Percentiles rank a stretch among this genome's conserved stretches.
phyloP scores from a whole-genome alignment of 805 yeast genomes.

The Candida nanaspora region DNA sequence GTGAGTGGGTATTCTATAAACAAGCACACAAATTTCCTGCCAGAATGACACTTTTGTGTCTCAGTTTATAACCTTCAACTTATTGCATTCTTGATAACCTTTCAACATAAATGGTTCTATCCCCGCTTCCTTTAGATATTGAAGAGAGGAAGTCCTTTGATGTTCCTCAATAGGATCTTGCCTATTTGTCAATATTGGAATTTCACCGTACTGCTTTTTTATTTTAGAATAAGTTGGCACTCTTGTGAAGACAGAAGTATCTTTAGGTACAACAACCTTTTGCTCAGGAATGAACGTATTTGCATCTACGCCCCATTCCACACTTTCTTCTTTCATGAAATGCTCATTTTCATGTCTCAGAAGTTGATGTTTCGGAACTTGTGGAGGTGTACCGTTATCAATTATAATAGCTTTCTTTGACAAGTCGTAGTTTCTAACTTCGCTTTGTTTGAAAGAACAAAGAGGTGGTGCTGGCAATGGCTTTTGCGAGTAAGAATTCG shows the following conservation, averaged over 20 bases:
- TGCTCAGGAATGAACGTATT: background rate
- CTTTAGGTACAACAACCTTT: constrained; percentile 11
- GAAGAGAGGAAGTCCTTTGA: constrained; percentile 12
- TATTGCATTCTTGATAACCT: constrained; percentile 19
- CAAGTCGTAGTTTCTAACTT: constrained; percentile 5
- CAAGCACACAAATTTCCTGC: too few relatives aligned
- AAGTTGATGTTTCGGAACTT: constrained; percentile 3
- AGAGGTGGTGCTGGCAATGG: constrained; percentile 10
- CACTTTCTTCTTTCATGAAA: background rate
- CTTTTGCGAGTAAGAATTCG: background rate
- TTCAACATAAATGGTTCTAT: constrained; percentile 22
- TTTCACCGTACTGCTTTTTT: constrained; percentile 8
- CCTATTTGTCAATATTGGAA: constrained; percentile 5
- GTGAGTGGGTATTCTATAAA: too few relatives aligned
- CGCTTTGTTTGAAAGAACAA: constrained; percentile 6
- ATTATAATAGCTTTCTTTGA: background rate
- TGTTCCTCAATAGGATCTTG: constrained; percentile 6
- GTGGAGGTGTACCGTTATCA: constrained; percentile 6
- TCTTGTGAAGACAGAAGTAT: constrained; percentile 19
- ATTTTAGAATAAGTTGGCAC: constrained; percentile 9
- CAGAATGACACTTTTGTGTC: background rate
- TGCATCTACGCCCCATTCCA: background rate
- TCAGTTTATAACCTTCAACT: constrained; percentile 14
- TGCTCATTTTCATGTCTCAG: background rate
- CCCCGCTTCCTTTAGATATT: constrained; percentile 16